These are phyloP conservation scores for Hericium coralloides DNA, from an alignment of 768 basidiomycete species.

Conservation along the genomic window DNA sequence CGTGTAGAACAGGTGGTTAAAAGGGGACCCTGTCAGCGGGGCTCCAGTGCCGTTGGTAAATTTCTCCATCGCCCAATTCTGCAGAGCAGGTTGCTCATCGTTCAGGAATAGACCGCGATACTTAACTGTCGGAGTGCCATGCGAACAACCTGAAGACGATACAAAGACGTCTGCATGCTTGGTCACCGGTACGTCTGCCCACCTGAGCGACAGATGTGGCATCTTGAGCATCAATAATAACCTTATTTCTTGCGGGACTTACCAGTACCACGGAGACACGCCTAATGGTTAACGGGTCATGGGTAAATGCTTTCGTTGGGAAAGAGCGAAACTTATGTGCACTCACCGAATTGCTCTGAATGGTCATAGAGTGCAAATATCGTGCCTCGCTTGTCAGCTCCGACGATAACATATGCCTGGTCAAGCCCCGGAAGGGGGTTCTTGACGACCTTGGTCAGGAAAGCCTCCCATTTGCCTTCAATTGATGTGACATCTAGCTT, in stretches of 20 bases:
- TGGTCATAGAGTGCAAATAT: conserved; percentile 61
- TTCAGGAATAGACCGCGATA: conserved; percentile 70
- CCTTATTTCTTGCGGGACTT: too few species aligned
- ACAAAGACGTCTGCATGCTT: conserved; percentile 42
- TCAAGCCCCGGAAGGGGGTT: conserved; percentile 49
- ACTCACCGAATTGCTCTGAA: conserved; percentile 54
- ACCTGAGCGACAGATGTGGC: conserved; percentile 15
- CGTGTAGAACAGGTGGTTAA: conserved; percentile 53
- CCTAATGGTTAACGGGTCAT: conserved; percentile 30
- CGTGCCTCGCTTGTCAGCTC: conserved; percentile 60
- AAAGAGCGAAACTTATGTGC: neutral
- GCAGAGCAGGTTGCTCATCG: conserved; percentile 65
- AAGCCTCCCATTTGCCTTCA: conserved; percentile 61
- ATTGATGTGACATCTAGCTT: conserved; percentile 47
- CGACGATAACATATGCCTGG: conserved; percentile 59
- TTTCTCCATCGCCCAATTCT: conserved; percentile 63
- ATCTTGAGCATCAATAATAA: too few species aligned
- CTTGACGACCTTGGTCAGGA: conserved; percentile 39
- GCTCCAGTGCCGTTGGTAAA: conserved; percentile 57
- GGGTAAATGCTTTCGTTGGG: neutral
- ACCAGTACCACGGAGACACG: conserved; percentile 63
- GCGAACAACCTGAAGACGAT: conserved; percentile 28
- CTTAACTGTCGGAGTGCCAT: conserved; percentile 59
- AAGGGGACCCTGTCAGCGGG: conserved; percentile 40
- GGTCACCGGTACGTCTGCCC: conserved; percentile 68